phyloP scores from a whole-genome alignment of 2,329 filamentous ascomycete genomes.

The Cladosporium sp. region DNA sequence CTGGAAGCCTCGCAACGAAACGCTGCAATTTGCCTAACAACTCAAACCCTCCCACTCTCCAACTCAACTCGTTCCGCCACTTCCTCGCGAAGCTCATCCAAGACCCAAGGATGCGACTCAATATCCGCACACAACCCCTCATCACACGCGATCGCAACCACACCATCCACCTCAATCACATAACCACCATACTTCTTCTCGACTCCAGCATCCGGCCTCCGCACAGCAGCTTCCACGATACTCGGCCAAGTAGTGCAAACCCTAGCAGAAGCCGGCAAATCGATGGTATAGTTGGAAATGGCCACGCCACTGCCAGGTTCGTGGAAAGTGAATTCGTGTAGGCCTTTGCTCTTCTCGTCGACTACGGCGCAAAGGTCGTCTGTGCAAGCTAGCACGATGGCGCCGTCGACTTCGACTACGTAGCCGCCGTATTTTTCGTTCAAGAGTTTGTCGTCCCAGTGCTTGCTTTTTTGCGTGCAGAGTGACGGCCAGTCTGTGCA shows the following conservation, averaged over 20 bases:
- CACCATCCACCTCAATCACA: not conserved
- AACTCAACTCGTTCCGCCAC: not conserved
- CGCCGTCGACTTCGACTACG: constrained; percentile 1
- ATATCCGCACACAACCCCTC: not conserved
- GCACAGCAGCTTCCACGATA: not conserved
- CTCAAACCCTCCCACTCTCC: not conserved
- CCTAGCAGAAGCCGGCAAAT: not conserved
- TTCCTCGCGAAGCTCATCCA: constrained; percentile 2
- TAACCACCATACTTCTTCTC: constrained; percentile 7
- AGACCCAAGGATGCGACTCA: not conserved
- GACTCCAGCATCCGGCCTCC: not conserved
- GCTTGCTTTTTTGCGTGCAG: not conserved
- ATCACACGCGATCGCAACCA: constrained; percentile 7
- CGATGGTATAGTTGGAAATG: not conserved
- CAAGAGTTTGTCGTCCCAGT: not conserved
- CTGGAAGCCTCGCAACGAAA: not conserved
- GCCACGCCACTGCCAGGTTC: not conserved
- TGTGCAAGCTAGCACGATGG: not conserved
- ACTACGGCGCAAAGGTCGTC: constrained; percentile 1
- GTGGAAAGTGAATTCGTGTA: not conserved
- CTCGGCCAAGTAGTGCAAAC: not conserved
- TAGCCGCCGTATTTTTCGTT: constrained; percentile 5
- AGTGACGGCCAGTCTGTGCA: constrained; percentile 3
- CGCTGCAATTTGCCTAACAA: not conserved
- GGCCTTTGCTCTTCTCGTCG: not conserved